Conservation (phyloP, 2,329 filamentous ascomycete species). For the Colletotrichum liaoningense region DNA sequence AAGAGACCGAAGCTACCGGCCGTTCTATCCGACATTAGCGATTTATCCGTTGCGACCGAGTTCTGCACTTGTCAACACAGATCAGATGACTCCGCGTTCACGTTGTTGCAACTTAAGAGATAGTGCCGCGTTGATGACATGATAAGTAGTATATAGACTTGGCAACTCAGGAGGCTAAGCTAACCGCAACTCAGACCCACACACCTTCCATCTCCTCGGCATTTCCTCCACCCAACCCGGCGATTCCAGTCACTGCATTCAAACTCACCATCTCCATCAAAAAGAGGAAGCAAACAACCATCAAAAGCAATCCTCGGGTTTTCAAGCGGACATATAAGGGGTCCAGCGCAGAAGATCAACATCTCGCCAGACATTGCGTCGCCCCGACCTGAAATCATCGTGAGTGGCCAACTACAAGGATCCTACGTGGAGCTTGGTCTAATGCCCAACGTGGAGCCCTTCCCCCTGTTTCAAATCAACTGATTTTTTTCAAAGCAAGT, state of each 20-base stretch:
- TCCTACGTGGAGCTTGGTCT: neutral
- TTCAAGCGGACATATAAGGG: neutral
- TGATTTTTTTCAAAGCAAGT: no score
- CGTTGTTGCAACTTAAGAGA: neutral
- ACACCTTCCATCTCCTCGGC: neutral
- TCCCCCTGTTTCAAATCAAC: constrained; percentile 15
- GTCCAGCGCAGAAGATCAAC: neutral
- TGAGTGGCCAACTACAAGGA: neutral
- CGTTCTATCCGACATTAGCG: neutral
- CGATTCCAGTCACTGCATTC: neutral
- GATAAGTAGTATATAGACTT: neutral
- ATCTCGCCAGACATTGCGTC: neutral
- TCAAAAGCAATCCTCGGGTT: neutral
- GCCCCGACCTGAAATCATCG: neutral
- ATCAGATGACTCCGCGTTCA: no score
- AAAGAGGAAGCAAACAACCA: neutral
- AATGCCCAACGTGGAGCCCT: neutral
- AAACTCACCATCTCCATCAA: neutral
- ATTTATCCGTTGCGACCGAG: neutral
- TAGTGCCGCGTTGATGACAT: no score
- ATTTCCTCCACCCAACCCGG: neutral
- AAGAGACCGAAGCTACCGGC: neutral
- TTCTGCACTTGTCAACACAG: no score
- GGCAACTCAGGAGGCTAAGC: neutral
- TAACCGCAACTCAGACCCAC: neutral